phyloP scores from a whole-genome alignment of 2,329 filamentous ascomycete species.

The Cladophialophora bantiana region DNA sequence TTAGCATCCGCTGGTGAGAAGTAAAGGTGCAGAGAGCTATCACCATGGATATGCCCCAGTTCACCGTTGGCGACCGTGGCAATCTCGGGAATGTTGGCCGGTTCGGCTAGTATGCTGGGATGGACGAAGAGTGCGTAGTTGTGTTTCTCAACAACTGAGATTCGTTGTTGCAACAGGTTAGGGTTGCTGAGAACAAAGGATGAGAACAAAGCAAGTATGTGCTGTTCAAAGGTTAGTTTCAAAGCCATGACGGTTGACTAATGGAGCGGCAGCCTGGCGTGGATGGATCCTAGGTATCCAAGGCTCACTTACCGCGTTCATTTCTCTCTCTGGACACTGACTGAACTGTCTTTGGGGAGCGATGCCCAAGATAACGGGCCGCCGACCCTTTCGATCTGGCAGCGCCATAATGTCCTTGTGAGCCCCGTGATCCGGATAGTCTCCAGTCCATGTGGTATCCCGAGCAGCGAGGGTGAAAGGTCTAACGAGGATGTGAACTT shows the following conservation, averaged over 20 bases:
- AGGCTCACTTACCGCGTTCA: constrained; percentile 47
- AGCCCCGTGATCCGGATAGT: constrained; percentile 32
- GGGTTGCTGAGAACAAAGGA: constrained; percentile 30
- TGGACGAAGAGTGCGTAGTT: constrained; percentile 34
- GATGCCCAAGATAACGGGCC: constrained; percentile 75
- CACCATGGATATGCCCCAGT: constrained; percentile 80
- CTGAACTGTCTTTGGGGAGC: constrained; percentile 81
- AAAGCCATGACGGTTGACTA: not conserved
- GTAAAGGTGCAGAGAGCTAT: constrained; percentile 79
- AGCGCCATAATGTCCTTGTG: constrained; percentile 58
- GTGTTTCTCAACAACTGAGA: constrained; percentile 33
- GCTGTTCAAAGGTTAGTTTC: constrained; percentile 22
- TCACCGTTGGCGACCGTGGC: constrained; percentile 65
- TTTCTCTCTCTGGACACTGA: constrained; percentile 64
- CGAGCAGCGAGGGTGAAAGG: constrained; percentile 32
- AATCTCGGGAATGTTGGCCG: constrained; percentile 61
- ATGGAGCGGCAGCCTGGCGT: not conserved
- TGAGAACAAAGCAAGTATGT: constrained; percentile 29
- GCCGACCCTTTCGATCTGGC: constrained; percentile 66
- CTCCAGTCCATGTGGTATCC: constrained; percentile 28
- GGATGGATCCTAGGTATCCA: not conserved
- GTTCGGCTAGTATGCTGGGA: constrained; percentile 26
- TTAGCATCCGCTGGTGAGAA: constrained; percentile 80
- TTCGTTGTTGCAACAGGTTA: constrained; percentile 27
- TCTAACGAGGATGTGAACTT: constrained; percentile 32